These are phyloP conservation scores for Dendrobium catenatum DNA, from an alignment of 106 monocot species.

Conservation along the genomic window DNA sequence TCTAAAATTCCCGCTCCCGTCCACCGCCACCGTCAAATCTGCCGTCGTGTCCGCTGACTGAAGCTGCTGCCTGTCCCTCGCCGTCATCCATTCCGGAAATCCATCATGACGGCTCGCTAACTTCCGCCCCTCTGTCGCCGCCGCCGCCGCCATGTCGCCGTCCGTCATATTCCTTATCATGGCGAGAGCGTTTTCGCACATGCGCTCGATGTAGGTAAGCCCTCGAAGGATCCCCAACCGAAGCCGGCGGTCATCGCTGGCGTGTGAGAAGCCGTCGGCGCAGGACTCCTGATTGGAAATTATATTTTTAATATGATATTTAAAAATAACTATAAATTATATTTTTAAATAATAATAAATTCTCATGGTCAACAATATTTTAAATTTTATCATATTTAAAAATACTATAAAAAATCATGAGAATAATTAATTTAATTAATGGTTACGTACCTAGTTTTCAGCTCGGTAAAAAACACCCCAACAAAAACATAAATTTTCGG, in stretches of 20 bases:
- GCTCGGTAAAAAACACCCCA: too few relatives aligned
- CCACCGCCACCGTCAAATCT: slow-evolving; percentile 14
- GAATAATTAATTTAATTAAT: too few relatives aligned
- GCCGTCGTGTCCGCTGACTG: not conserved
- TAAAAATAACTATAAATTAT: too few relatives aligned
- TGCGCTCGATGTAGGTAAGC: slow-evolving; percentile 2
- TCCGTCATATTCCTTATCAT: slow-evolving; percentile 10
- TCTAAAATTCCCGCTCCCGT: slow-evolving; percentile 20
- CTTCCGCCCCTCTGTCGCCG: not conserved
- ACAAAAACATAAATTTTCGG: too few relatives aligned
- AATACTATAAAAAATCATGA: too few relatives aligned
- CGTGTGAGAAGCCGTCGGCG: slow-evolving; percentile 22
- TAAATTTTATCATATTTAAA: too few relatives aligned
- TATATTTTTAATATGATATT: too few relatives aligned
- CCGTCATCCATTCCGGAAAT: slow-evolving; percentile 8
- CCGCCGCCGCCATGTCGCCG: not conserved
- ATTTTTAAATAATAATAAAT: too few relatives aligned
- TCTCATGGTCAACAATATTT: too few relatives aligned
- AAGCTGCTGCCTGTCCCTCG: not conserved
- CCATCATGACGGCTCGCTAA: not conserved
- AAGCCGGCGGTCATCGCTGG: slow-evolving; percentile 3
- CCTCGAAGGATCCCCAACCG: not conserved
- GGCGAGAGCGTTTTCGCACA: slow-evolving; percentile 14
- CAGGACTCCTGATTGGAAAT: not conserved
- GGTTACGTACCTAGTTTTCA: too few relatives aligned